These are phyloP conservation scores for Arxiozyma slooffiae DNA, from an alignment of 1,139 yeast genomes.

Conservation along the genomic window DNA sequence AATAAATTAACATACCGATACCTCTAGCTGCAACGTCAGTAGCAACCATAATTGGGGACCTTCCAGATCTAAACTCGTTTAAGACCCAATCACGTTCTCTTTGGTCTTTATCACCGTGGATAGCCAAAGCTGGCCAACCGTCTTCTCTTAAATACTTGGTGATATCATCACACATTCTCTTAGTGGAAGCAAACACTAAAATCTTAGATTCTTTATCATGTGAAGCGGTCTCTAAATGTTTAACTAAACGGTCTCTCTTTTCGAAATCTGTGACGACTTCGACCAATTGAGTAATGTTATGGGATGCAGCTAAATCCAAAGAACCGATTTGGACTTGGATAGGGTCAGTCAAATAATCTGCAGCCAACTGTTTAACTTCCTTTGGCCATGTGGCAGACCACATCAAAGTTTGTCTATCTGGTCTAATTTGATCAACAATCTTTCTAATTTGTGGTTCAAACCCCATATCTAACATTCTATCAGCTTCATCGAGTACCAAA, in stretches of 20 bases:
- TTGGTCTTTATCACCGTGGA: slow-evolving; percentile 98
- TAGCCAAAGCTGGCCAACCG: slow-evolving; percentile 98
- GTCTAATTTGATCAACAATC: slow-evolving; percentile 90
- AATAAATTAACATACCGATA: slow-evolving; percentile 72
- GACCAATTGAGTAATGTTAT: slow-evolving; percentile 86
- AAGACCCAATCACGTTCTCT: slow-evolving; percentile 98
- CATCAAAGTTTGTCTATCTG: slow-evolving; percentile 96
- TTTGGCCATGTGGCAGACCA: slow-evolving; percentile 99
- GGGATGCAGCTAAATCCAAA: slow-evolving; percentile 90
- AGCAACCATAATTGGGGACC: slow-evolving; percentile 95
- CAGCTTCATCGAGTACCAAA: slow-evolving; percentile 94
- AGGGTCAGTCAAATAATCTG: slow-evolving; percentile 83
- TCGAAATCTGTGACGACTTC: slow-evolving; percentile 88
- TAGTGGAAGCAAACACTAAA: slow-evolving; percentile 85
- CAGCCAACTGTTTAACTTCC: slow-evolving; percentile 86
- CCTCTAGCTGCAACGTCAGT: slow-evolving; percentile 99
- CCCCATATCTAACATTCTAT: slow-evolving; percentile 95
- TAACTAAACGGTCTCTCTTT: slow-evolving; percentile 81
- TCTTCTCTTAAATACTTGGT: slow-evolving; percentile 87
- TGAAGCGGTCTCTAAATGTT: slow-evolving; percentile 78
- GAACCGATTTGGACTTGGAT: slow-evolving; percentile 97
- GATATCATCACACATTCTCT: slow-evolving; percentile 94
- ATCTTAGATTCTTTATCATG: slow-evolving; percentile 67
- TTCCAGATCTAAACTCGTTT: slow-evolving; percentile 82
- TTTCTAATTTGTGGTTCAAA: slow-evolving; percentile 94